These are phyloP conservation scores for Cerioporus squamosus DNA, from an alignment of 1,284 basidiomycete genomes.

Conservation along the genomic window DNA sequence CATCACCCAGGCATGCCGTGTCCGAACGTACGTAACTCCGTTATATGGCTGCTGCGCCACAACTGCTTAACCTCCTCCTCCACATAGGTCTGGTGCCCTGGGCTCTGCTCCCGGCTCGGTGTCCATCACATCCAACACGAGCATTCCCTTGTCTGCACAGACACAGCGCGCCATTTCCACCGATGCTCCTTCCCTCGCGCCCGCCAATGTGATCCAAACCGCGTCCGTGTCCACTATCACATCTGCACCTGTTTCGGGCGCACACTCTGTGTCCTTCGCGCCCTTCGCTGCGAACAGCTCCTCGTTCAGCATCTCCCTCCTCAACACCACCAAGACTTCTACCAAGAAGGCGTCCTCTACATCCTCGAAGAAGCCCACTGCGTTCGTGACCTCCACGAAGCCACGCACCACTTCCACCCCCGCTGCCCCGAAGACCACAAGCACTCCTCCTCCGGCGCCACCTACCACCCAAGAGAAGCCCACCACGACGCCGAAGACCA, in stretches of 20 bases:
- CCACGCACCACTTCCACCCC: conserved; percentile 18
- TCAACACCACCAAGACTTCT: conserved; percentile 21
- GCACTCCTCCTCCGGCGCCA: conserved; percentile 18
- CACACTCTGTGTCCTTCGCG: not conserved
- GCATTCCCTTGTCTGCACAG: conserved; percentile 6
- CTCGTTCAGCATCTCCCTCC: conserved; percentile 16
- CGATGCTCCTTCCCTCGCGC: conserved; percentile 7
- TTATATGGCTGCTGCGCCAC: not conserved
- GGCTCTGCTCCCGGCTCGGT: conserved; percentile 4
- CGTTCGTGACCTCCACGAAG: conserved; percentile 3
- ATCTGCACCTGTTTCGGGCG: not conserved
- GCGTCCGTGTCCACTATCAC: conserved; percentile 22
- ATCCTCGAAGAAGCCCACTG: not conserved
- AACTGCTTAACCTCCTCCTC: not conserved
- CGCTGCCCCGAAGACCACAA: conserved; percentile 19
- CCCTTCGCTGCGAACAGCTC: conserved; percentile 15
- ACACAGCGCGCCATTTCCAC: not conserved
- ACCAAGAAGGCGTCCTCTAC: conserved; percentile 17
- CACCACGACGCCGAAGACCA: conserved; percentile 3
- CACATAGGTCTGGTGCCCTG: conserved; percentile 6
- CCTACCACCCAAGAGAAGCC: not conserved
- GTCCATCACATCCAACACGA: conserved; percentile 14
- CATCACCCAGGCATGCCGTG: conserved; percentile 43
- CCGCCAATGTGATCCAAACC: conserved; percentile 17
- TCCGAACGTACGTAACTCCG: conserved; percentile 21